Conservation (phyloP, 495 filamentous ascomycete genomes). For the Penicillium egyptiacum region DNA sequence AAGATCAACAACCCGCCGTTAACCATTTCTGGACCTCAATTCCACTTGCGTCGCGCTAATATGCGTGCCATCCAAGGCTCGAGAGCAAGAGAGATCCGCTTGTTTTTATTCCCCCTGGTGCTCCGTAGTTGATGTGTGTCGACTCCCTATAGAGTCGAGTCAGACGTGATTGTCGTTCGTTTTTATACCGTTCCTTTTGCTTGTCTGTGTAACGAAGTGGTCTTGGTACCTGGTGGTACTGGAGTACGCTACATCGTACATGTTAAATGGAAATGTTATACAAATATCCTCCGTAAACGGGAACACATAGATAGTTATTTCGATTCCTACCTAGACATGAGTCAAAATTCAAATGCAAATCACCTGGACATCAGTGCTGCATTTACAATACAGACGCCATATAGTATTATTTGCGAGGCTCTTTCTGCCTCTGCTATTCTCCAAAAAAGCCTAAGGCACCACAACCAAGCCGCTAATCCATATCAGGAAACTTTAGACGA, state of each 20-base stretch:
- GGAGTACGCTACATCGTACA: background rate
- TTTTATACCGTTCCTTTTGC: background rate
- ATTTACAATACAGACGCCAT: background rate
- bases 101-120: background rate
- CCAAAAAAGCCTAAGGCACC: background rate
- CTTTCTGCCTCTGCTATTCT: too few species aligned
- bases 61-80: background rate
- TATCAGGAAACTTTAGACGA: constrained; percentile 5
- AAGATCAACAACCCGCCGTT: background rate
- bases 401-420: background rate
- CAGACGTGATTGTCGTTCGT: background rate
- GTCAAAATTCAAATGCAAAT: background rate
- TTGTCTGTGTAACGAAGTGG: background rate
- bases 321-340: background rate
- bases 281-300: background rate
- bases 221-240: background rate
- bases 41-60: background rate
- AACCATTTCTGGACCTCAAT: background rate
- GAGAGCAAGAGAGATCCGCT: background rate
- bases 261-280: background rate
- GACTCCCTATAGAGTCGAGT: background rate
- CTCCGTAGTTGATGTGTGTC: background rate
- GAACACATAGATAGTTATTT: background rate
- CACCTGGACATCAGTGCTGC: background rate
- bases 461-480: background rate